These are phyloP conservation scores for Tardiomyces depauwii DNA, from an alignment of 1,139 yeast genomes.

Conservation along the genomic window DNA sequence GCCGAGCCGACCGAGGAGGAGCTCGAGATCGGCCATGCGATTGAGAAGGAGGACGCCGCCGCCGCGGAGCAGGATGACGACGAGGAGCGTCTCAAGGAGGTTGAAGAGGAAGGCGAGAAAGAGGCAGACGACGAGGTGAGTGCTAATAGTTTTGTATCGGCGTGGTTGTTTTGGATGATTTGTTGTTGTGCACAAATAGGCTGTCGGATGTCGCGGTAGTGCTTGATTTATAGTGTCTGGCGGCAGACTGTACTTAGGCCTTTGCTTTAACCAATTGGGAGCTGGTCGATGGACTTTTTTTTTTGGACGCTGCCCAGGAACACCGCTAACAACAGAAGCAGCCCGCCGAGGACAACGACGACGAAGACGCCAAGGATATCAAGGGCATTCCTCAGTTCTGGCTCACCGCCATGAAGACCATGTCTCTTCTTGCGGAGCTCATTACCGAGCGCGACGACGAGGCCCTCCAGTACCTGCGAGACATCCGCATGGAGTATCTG, in stretches of 20 bases:
- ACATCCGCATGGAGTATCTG: conserved; percentile 73
- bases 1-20: conserved; percentile 73
- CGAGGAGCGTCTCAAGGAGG: conserved; percentile 27
- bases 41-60: conserved; percentile 33
- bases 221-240: too few species aligned
- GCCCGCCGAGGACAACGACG: conserved; percentile 34
- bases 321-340: conserved; percentile 9
- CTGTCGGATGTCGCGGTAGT: too few species aligned
- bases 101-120: conserved; percentile 7
- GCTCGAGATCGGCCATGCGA: conserved; percentile 61
- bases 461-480: conserved; percentile 56
- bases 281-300: background rate
- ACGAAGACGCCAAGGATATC: conserved; percentile 36
- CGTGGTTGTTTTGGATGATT: too few species aligned
- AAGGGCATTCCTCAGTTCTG: conserved; percentile 91
- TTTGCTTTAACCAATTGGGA: too few species aligned
- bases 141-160: background rate
- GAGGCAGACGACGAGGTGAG: conserved; percentile 3
- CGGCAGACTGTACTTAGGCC: too few species aligned
- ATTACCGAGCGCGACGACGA: conserved; percentile 88
- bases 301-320: background rate
- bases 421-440: conserved; percentile 71
- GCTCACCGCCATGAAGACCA: conserved; percentile 89
- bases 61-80: conserved; percentile 35
- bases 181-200: too few species aligned